These are phyloP conservation scores for Patellifolia procumbens DNA, from an alignment of 179 eudicot genomes.

Conservation along the genomic window DNA sequence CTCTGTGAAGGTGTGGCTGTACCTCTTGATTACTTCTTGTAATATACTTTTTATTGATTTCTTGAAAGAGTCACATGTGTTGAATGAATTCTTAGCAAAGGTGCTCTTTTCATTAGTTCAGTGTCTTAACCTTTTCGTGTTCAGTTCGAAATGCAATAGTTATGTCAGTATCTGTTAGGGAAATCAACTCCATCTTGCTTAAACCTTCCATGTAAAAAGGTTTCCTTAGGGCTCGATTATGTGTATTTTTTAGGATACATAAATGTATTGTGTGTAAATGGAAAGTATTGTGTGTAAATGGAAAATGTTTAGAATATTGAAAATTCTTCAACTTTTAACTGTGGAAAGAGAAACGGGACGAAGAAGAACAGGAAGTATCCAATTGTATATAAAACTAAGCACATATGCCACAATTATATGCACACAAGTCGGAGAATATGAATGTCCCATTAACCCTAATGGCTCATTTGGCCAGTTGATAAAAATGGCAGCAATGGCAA, in stretches of 20 bases:
- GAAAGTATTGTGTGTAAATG: no score
- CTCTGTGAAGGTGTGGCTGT: slow-evolving; percentile 67
- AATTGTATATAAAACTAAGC: no score
- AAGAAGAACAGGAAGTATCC: no score
- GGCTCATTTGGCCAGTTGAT: no score
- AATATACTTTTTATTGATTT: not conserved
- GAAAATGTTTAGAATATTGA: no score
- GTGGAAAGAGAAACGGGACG: no score
- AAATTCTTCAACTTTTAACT: no score
- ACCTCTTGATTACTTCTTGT: slow-evolving; percentile 14
- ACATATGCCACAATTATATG: no score
- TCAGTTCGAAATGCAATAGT: not conserved
- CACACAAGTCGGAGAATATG: no score
- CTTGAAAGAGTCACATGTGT: not conserved
- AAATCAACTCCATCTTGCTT: not conserved
- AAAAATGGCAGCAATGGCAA: no score
- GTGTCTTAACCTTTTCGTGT: not conserved
- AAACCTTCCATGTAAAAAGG: not conserved
- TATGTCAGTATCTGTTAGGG: not conserved
- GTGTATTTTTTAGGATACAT: not conserved
- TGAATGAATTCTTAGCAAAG: not conserved
- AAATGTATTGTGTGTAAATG: not conserved
- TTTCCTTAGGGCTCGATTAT: slow-evolving; percentile 3
- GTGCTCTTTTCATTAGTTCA: slow-evolving; percentile 4
- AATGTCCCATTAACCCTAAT: no score